Conservation (phyloP, 106 monocot species). For the Dioscorea dumetorum region DNA sequence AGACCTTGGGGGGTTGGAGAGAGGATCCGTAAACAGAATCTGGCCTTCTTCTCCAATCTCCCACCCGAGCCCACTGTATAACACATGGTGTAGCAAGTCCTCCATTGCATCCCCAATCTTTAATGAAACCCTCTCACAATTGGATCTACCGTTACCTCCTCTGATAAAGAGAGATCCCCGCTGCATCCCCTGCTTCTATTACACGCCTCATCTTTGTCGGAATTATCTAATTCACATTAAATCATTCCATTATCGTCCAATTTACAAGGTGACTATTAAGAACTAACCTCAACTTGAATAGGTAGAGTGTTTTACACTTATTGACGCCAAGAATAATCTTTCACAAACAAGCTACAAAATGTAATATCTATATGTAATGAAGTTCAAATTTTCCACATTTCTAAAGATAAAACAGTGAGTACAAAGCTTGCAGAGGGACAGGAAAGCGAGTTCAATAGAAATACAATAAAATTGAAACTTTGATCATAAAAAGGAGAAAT, state of each 20-base stretch:
- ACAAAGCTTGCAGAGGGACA: no score
- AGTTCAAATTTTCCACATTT: no score
- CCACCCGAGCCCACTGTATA: slow-evolving; percentile 90
- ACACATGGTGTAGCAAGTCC: slow-evolving; percentile 72
- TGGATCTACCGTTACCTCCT: slow-evolving; percentile 67
- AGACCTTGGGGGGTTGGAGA: slow-evolving; percentile 90
- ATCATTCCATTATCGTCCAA: neutral
- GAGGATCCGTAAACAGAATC: slow-evolving; percentile 89
- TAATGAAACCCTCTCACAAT: slow-evolving; percentile 85
- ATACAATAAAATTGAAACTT: no score
- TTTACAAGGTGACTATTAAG: no score
- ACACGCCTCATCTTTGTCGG: slow-evolving; percentile 91
- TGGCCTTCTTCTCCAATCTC: slow-evolving; percentile 95
- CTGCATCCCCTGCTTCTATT: slow-evolving; percentile 52
- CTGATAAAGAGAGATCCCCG: slow-evolving; percentile 24
- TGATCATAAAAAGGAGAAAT: neutral
- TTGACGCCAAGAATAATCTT: no score
- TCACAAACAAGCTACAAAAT: neutral
- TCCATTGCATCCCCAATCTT: slow-evolving; percentile 97
- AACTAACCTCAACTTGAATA: no score
- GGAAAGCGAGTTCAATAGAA: no score
- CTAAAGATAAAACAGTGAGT: no score
- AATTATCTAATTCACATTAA: slow-evolving; percentile 41
- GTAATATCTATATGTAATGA: neutral
- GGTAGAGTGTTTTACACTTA: no score